Percentiles rank a stretch among this genome's conserved stretches.
Evolutionary conservation across 2,329 filamentous ascomycete species (phyloP).

Genomic region (Cercospora canescens): DNA sequence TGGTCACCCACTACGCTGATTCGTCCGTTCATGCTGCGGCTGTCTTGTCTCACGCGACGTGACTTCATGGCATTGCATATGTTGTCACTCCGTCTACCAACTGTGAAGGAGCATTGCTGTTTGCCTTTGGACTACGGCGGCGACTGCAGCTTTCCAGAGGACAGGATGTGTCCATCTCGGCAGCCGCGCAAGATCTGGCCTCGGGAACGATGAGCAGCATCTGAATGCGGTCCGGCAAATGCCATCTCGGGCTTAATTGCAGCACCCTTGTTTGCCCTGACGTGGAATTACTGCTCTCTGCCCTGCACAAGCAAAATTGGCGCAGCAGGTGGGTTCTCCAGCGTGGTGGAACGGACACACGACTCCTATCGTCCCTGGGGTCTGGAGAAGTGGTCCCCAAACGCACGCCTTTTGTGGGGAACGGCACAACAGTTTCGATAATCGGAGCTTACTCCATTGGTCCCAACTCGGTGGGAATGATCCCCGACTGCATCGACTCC

Average conservation of each 20-base stretch:
- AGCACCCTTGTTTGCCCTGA: neutral
- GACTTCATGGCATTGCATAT: neutral
- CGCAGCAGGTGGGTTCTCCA: neutral
- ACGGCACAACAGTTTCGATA: neutral
- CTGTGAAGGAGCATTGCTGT: neutral
- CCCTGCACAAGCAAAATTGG: neutral
- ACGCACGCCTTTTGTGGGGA: neutral
- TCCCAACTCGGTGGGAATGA: neutral
- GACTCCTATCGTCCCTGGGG: neutral
- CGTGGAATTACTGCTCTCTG: neutral
- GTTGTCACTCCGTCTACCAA: neutral
- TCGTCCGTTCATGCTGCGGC: neutral
- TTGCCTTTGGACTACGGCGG: neutral
- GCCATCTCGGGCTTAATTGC: neutral
- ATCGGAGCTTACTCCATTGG: neutral
- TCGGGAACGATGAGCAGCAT: neutral
- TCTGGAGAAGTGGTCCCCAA: neutral
- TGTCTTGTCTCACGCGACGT: constrained; percentile 4
- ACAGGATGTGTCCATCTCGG: constrained; percentile 2
- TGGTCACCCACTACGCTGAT: neutral
- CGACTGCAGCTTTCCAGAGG: neutral
- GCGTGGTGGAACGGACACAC: neutral
- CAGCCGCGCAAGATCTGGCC: neutral
- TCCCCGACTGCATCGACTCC: neutral
- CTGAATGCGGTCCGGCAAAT: neutral